Evolutionary conservation across 768 basidiomycete species (phyloP), one percentile per base, ranked within the genome.

Genomic region (Amanita jacksonii): DNA sequence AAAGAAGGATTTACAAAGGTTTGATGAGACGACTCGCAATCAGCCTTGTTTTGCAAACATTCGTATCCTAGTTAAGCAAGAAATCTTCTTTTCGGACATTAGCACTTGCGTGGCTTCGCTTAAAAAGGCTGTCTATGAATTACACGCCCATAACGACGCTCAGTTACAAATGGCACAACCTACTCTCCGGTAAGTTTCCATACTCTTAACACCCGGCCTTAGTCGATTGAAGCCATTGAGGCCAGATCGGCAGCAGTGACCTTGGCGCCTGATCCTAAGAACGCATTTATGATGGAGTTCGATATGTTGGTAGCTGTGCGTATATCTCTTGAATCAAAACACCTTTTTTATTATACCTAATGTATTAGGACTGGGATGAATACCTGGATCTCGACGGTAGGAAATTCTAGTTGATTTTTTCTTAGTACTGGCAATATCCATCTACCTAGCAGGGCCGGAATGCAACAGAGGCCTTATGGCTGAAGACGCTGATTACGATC

Each of bases 41-140:
- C 25, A 16, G 16, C 38, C 13, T 24, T 31, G 4, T 35, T 40
- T 42, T 28, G 22, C 1, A 38, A 13, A 9, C 8, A 37, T 22
- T 6, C 9, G 20, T 19, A 20, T 15, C 39, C 6, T 22, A 89
- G 86, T 86, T 50, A 89, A 89, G 58, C 82, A 89, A 63, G 86
- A 90, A 34, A 78, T 88, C 5, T 82, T 93, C 50, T 63, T 83
- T 54, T 70, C 76, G 13, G 91, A 94, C 58, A 85, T 91, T 27
- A 81, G 77, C 25, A 73, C 70, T 15, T 90, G 87, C 54, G 86
- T 83, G 50, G 67, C 77, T 30, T 72, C 81, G 8, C 67, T 94
- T 36, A 89, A 86, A 65, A 85, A 85, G 55, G 76, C 84, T 3
- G 74, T 88, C 28, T 72, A 81, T 49, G 81, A 91, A 44, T 51